Evolutionary conservation across 2,329 filamentous ascomycete genomes (phyloP).

Genomic region (Coleophoma crateriformis): DNA sequence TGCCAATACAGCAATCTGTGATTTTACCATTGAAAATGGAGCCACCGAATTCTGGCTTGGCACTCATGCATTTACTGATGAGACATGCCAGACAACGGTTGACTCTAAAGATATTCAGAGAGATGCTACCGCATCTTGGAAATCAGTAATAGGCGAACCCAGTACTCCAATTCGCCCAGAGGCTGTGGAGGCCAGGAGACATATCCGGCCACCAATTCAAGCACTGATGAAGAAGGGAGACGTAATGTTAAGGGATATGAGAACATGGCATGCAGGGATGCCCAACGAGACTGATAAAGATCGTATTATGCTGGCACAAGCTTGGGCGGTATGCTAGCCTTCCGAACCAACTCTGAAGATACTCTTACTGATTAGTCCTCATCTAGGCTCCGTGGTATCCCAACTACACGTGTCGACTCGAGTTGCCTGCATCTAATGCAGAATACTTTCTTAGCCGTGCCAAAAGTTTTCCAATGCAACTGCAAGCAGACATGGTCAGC

Average conservation of each 20-base stretch:
- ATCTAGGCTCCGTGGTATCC: conserved; percentile 2
- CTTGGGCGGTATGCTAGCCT: not conserved
- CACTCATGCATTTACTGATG: conserved; percentile 29
- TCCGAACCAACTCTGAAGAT: not conserved
- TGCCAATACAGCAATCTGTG: conserved; percentile 38
- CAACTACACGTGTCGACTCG: not conserved
- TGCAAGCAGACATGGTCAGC: not conserved
- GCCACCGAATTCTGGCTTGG: conserved; percentile 44
- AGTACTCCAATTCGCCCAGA: conserved; percentile 2
- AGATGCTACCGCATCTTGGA: not conserved
- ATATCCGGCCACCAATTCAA: conserved; percentile 22
- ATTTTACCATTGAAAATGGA: conserved; percentile 36
- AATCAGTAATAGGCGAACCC: conserved; percentile 4
- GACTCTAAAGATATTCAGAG: not conserved
- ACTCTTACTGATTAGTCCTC: not conserved
- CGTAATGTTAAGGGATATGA: conserved; percentile 24
- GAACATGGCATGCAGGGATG: conserved; percentile 29
- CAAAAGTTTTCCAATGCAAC: not conserved
- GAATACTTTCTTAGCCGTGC: not conserved
- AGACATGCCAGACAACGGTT: conserved; percentile 24
- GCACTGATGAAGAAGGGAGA: conserved; percentile 19
- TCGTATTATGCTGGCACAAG: conserved; percentile 2
- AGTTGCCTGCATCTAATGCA: not conserved
- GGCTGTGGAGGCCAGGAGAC: conserved; percentile 14
- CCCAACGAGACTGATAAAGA: conserved; percentile 20